These are phyloP conservation scores for Angomonas deanei DNA, from an alignment of 208 protist species.

Conservation along the genomic window DNA sequence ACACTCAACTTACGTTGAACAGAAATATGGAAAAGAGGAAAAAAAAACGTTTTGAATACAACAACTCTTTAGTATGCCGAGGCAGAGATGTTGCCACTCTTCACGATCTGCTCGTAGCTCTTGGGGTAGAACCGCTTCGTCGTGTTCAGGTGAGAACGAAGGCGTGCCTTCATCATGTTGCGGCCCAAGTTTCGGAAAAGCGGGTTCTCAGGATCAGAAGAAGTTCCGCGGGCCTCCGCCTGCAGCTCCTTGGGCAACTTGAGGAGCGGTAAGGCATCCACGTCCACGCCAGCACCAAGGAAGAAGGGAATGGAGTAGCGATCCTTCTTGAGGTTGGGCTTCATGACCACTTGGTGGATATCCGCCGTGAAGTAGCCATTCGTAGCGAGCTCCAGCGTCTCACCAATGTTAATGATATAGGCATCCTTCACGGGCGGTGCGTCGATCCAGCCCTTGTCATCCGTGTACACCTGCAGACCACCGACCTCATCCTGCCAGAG, in stretches of 20 bases:
- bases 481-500: conserved; percentile 6
- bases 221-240: neutral
- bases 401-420: conserved; percentile 12
- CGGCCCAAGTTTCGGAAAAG: neutral
- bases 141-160: neutral
- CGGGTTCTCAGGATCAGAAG: neutral
- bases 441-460: conserved; percentile 11
- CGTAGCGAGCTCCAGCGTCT: conserved; percentile 6
- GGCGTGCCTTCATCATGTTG: neutral
- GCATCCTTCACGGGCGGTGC: conserved; percentile 3
- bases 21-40: neutral
- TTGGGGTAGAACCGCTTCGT: conserved; percentile 4
- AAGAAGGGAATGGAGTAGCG: conserved; percentile 13
- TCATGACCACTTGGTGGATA: conserved; percentile 7
- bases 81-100: neutral
- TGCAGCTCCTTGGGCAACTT: neutral
- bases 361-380: conserved; percentile 5
- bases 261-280: conserved; percentile 1
- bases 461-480: conserved; percentile 14
- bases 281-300: neutral
- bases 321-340: neutral
- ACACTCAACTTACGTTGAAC: neutral
- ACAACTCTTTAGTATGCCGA: neutral
- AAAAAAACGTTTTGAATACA: neutral
- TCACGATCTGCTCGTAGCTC: neutral